Percentiles rank a stretch among this genome's conserved stretches.
Conservation (phyloP, 225 moss, liverwort and hornwort species). For the Marchantia polymorpha region DNA sequence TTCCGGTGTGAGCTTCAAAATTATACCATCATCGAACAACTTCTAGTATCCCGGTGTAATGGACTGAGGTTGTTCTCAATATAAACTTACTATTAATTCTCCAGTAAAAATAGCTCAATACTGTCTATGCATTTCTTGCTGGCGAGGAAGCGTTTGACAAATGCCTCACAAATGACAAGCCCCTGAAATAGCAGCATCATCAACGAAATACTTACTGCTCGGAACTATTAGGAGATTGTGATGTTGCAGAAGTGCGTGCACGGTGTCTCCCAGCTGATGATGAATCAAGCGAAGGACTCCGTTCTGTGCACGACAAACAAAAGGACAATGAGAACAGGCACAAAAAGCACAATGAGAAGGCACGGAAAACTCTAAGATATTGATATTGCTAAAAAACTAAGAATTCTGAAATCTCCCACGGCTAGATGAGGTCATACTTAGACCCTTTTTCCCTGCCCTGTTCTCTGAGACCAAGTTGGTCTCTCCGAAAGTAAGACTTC, state of each 20-base stretch:
- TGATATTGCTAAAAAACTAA: too few relatives aligned
- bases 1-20: not conserved
- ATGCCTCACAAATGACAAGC: not conserved
- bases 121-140: not conserved
- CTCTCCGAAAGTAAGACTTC: too few relatives aligned
- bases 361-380: too few relatives aligned
- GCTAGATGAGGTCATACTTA: too few relatives aligned
- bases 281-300: conserved; percentile 43
- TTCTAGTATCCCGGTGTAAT: not conserved
- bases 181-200: not conserved
- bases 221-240: conserved; percentile 43
- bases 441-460: too few relatives aligned
- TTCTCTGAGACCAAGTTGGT: too few relatives aligned
- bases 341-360: not conserved
- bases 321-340: not conserved
- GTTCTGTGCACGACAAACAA: conserved; percentile 14
- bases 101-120: not conserved
- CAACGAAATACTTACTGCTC: conserved; percentile 35
- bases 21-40: not conserved
- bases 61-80: not conserved
- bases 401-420: too few relatives aligned
- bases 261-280: conserved; percentile 40
- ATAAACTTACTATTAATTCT: not conserved
- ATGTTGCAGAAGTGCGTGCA: conserved; percentile 33
- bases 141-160: not conserved